Evolutionary conservation across 768 basidiomycete species (phyloP), one percentile per base, ranked within the genome.

Genomic region (Suillus decipiens): DNA sequence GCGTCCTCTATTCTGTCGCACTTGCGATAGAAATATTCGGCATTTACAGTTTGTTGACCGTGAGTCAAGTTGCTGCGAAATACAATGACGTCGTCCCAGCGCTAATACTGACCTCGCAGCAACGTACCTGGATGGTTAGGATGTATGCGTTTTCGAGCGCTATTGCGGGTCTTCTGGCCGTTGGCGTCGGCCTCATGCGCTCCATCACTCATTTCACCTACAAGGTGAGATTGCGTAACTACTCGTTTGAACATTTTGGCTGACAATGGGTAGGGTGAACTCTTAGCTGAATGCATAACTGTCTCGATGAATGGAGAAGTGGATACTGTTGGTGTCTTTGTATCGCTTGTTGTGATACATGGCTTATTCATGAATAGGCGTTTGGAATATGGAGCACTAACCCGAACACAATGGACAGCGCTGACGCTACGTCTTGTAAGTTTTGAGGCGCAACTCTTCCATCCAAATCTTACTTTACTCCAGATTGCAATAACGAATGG

Each of bases 401-500:
- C 15, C 67, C 75, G 9, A 61, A 73, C 39, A 71, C 66, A 5
- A 64, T 85, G 33, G 66, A 63, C 68, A n/a, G 56, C 3, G n/a
- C 14, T 0, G 80, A 87, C 17, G 87, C 88, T 0, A 37, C 39
- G 5, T 53, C 47, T 14, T 88, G 89, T 89, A 59, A 70, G 84
- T 68, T 31, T 14, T 15, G 22, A 3, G 54, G n/a, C 9, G 2
- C 22, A 31, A 33, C 3, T 41, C 37, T 31, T 28, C 34, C 24
- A 19, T 39, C 2, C 4, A 17, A 24, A 48, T 56, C 61, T 76
- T 57, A 72, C 62, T 8, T 64, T 11, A 22, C 24, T 17, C 58
- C 69, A 93, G 92, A 84, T 78, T 95, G 93, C 72, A 76, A 76
- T 9, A 65, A 70, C 31, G 77, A 79, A 9, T 95, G 88, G 85